Evolutionary conservation across 2,329 filamentous ascomycete genomes (phyloP).

Genomic region (Cercospora citrullina): DNA sequence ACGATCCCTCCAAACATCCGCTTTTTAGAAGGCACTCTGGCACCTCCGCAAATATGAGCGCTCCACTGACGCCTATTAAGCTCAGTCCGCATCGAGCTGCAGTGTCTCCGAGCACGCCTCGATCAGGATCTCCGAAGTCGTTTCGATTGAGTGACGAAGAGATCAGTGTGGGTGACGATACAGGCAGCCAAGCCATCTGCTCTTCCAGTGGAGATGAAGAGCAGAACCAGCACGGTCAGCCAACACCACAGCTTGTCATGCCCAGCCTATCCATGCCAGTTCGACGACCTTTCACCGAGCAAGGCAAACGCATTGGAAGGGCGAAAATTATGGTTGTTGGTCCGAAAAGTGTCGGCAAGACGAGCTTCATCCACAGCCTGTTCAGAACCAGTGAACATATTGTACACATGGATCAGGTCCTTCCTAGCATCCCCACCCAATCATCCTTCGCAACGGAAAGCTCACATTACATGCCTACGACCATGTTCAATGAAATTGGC

Average conservation of each 20-base stretch:
- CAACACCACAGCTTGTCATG: constrained; percentile 85
- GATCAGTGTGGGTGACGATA: constrained; percentile 54
- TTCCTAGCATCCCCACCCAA: constrained; percentile 40
- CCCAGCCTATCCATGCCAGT: constrained; percentile 90
- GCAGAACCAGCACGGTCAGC: constrained; percentile 40
- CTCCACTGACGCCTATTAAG: constrained; percentile 51
- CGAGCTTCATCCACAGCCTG: constrained; percentile 83
- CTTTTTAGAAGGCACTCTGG: constrained; percentile 32
- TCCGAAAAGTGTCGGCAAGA: constrained; percentile 78
- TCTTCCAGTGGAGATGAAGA: constrained; percentile 58
- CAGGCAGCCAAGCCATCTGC: constrained; percentile 56
- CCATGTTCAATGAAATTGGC: constrained; percentile 43
- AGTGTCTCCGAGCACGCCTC: constrained; percentile 59
- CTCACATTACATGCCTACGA: constrained; percentile 20
- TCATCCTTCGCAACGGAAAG: constrained; percentile 25
- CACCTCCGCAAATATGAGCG: constrained; percentile 37
- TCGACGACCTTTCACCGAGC: constrained; percentile 84
- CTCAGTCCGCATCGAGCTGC: constrained; percentile 52
- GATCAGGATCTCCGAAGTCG: constrained; percentile 60
- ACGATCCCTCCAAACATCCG: constrained; percentile 27
- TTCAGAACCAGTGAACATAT: constrained; percentile 87
- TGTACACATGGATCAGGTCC: constrained; percentile 76
- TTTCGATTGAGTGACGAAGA: constrained; percentile 60
- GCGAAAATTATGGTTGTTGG: constrained; percentile 89
- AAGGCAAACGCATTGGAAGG: constrained; percentile 78